A percentile compares a stretch with the other conserved stretches of the same genome.
These are phyloP conservation scores for Backusella westeae DNA, from an alignment of 192 early-diverging fungal genomes.

Conservation along the genomic window DNA sequence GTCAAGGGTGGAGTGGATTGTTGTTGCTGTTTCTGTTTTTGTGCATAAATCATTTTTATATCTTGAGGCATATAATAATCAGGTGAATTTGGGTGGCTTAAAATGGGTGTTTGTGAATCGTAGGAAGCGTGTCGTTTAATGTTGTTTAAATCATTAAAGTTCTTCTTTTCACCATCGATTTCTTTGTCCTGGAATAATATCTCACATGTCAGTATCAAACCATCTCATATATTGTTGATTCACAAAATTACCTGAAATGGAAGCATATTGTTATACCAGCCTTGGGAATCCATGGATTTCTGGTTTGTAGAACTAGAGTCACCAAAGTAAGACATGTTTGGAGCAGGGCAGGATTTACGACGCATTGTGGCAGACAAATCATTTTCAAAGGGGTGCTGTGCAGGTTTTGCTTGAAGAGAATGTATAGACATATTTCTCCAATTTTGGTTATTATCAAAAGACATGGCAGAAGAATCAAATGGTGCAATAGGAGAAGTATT, in stretches of 20 bases:
- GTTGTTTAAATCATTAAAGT: not conserved
- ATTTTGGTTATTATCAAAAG: not conserved
- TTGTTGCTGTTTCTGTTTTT: not conserved
- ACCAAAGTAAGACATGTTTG: not conserved
- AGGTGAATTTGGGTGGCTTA: not conserved
- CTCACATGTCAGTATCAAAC: not conserved
- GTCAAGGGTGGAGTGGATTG: conserved; percentile 5
- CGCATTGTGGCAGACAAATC: not conserved
- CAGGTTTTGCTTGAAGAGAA: conserved; percentile 3
- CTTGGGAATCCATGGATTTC: not conserved
- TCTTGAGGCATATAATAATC: conserved; percentile 15
- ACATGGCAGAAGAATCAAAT: not conserved
- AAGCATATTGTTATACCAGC: not conserved
- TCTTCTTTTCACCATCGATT: not conserved
- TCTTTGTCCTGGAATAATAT: not conserved
- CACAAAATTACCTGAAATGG: not conserved
- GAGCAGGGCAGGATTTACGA: conserved; percentile 3
- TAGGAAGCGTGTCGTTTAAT: conserved; percentile 2
- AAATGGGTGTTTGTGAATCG: conserved; percentile 8
- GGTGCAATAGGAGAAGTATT: not conserved
- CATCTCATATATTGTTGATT: not conserved
- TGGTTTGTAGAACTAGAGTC: not conserved
- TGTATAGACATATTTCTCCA: conserved; percentile 1
- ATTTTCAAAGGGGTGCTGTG: not conserved
- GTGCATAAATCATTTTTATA: conserved; percentile 5